Base-by-base conservation (phyloP, 768 basidiomycete species). In the Crepidotus variabilis region DNA sequence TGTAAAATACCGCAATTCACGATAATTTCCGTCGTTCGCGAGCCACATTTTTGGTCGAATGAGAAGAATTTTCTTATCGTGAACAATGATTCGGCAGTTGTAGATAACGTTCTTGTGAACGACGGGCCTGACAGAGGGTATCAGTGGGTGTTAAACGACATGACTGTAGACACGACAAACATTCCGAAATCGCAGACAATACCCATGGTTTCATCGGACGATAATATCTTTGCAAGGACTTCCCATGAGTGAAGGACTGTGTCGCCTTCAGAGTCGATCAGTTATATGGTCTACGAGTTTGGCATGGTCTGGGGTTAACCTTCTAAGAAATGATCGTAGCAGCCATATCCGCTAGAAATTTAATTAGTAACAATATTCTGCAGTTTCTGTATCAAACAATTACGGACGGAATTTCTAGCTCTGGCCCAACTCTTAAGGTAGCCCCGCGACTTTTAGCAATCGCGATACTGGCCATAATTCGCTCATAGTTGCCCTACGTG, bases 21-120 rank as follows among this genome's bases (percentile, higher is more conserved):
- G 89, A 70, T 99, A 99, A 67, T 98, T 98, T 2, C 97, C 97
- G 64, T 97, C 94, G 67, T 98, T 98, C 1, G 97, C 97, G 47
- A 99, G 78, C 97, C 97, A 99, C 95, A 99, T 95, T 76, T 98
- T 99, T 0, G 97, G 97, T 21, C 97, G 86, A 60, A 99, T 98
- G 60, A 98, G 84, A 0, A 98, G 73, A 57, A 99, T 94, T 73
- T 92, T 82, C 54, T 84, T 79, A 72, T 94, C 79, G 66, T 93
- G 82, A 45, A 95, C 84, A 68, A 98, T 87, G 34, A 98, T 79
- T 18, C 97, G 88, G 69, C 94, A 97, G 67, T 99, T 99, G 75
- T 98, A 98, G 60, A 89, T 95, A 48, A 94, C 94, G 68, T 97
- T 98, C 81, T 98, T 98, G 81, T 99, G 97, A 1, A 88, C 82